phyloP scores from a whole-genome alignment of 2,329 filamentous ascomycete genomes.

The Coniosporium tulheliwenetii region DNA sequence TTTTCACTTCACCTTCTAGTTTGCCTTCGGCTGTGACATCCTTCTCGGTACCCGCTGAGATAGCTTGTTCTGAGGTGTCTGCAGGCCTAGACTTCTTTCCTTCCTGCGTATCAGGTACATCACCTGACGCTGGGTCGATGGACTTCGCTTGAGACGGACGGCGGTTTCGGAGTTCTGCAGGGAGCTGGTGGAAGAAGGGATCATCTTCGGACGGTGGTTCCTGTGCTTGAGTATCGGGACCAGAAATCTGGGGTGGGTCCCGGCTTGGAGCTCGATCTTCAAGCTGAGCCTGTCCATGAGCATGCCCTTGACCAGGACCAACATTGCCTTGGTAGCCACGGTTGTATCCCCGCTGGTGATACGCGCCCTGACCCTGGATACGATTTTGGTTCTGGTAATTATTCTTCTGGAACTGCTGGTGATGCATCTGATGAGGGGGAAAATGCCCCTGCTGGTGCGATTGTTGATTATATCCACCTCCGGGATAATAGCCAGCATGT shows the following conservation, averaged over 20 bases:
- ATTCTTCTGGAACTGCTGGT: constrained; percentile 40
- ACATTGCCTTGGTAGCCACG: constrained; percentile 21
- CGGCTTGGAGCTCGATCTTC: constrained; percentile 1
- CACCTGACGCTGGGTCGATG: constrained; percentile 1
- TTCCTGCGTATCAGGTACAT: background rate
- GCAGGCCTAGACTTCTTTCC: background rate
- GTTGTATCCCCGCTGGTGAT: constrained; percentile 20
- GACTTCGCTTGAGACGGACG: constrained; percentile 10
- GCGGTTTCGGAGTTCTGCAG: constrained; percentile 10
- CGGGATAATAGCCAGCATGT: constrained; percentile 29
- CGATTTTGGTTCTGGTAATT: constrained; percentile 57
- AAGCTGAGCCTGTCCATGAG: constrained; percentile 8
- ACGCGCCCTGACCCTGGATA: constrained; percentile 53
- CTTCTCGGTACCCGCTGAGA: background rate
- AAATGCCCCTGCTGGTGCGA: constrained; percentile 22
- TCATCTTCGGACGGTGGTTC: constrained; percentile 14
- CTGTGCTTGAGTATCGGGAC: constrained; percentile 14
- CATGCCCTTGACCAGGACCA: constrained; percentile 11
- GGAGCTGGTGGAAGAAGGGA: constrained; percentile 5
- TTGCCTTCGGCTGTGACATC: constrained; percentile 1
- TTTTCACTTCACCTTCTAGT: background rate
- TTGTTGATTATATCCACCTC: constrained; percentile 38
- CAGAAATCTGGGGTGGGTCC: constrained; percentile 5
- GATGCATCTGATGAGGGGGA: constrained; percentile 26
- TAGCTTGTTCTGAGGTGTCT: background rate